Evolutionary conservation across 805 yeast species (phyloP).

Genomic region (Lipomyces oligophaga): DNA sequence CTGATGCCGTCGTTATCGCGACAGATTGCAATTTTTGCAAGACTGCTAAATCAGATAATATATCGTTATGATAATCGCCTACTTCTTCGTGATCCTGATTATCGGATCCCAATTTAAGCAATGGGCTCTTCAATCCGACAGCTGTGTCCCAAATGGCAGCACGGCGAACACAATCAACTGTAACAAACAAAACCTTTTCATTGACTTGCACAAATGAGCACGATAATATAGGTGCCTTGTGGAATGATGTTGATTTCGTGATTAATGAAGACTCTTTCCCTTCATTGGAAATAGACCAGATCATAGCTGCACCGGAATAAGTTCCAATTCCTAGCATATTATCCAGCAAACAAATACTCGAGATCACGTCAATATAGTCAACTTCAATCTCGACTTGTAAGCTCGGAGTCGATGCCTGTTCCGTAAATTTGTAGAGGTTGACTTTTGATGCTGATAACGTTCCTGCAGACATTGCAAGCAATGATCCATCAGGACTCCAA

Average conservation of each 20-base stretch:
- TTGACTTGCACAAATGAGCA: slow-evolving; percentile 26
- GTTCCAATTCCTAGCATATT: slow-evolving; percentile 12
- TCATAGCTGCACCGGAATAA: slow-evolving; percentile 8
- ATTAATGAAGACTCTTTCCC: slow-evolving; percentile 1
- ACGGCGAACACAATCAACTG: slow-evolving; percentile 22
- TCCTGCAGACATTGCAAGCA: slow-evolving; percentile 11
- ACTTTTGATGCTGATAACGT: slow-evolving; percentile 9
- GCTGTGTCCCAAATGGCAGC: slow-evolving; percentile 16
- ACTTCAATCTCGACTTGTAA: background rate
- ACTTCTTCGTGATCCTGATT: slow-evolving; percentile 2
- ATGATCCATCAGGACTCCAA: slow-evolving; percentile 15
- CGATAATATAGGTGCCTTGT: slow-evolving; percentile 18
- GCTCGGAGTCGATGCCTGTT: background rate
- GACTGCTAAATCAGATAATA: slow-evolving; percentile 11
- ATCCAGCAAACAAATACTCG: slow-evolving; percentile 3
- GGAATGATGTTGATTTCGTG: background rate
- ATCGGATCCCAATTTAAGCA: too few relatives aligned
- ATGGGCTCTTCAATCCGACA: too few relatives aligned
- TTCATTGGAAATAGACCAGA: slow-evolving; percentile 4
- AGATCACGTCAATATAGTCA: slow-evolving; percentile 6
- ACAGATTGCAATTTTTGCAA: slow-evolving; percentile 1
- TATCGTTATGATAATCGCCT: slow-evolving; percentile 5
- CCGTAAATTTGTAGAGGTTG: slow-evolving; percentile 3
- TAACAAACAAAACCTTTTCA: slow-evolving; percentile 8
- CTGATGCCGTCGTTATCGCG: slow-evolving; percentile 11